Base-by-base conservation (phyloP, 768 basidiomycete genomes). In the Tricholoma flavovirens region DNA sequence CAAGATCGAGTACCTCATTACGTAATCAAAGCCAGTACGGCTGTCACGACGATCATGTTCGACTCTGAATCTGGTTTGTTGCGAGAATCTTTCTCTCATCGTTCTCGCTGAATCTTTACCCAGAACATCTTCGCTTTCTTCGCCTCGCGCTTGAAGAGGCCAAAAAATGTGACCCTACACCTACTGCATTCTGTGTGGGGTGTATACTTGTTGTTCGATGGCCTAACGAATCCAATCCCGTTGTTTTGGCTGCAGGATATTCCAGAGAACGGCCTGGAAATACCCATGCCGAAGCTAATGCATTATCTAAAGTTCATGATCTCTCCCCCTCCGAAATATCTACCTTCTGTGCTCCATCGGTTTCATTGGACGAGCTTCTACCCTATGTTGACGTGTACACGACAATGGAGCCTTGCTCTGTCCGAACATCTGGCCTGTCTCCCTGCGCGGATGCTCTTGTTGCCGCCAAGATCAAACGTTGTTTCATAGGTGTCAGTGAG, bases 261-360 rank as follows among this genome's bases (percentile, higher is more conserved):
- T 98, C 95, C 22, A 80, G 97, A 64, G 94, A 98, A 67, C 78
- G 98, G 0, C 77, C 83, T 4, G 96, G 95, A 53, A 98, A 98
- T 67, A 98, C 96, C 3, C 96, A 99, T 69, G 96, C 95, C 10
- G 96, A 99, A 74, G 93, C 93, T 21, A 96, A 96, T 67, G 94
- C 95, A 1, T 73, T 99, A 53, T 67, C 80, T 40, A 97, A 98
- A 65, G 81, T 84, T 5, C 69, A 67, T 14, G 43, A 59, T n/a
- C 73, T 86, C 36, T 73, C 82, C 2, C 48, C 64, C 7, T 59
- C 69, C 11, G 67, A 84, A 42, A 67, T 89, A 38, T 65, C 74
- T 12, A 66, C 81, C 33, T 76, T 81, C 1, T 61, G 64, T 4
- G 56, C 66, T 9, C 58, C 71, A 10, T 67, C 73, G 1, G 55